Conservation (phyloP, 148 eudicot species). For the Fagopyrum esculentum region DNA sequence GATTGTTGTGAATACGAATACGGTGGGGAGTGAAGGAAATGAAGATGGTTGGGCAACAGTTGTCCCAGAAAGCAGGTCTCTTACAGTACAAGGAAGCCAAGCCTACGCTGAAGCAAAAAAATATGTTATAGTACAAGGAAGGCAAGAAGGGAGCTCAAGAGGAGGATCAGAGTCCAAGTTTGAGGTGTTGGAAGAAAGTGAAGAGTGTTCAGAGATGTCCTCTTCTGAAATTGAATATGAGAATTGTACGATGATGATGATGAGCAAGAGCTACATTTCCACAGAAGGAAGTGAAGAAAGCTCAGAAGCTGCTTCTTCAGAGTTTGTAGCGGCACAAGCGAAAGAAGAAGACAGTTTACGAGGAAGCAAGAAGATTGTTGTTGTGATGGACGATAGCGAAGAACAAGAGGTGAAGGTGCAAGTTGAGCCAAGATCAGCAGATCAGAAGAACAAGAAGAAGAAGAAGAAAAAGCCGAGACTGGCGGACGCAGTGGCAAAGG, state of each 20-base stretch:
- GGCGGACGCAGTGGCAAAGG: conserved; percentile 21
- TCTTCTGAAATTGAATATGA: conserved; percentile 8
- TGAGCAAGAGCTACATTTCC: conserved; percentile 8
- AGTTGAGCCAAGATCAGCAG: not conserved
- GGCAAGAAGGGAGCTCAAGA: not conserved
- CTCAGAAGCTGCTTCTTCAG: conserved; percentile 4
- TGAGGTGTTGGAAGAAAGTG: not conserved
- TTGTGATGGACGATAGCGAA: not conserved
- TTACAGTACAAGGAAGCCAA: no score
- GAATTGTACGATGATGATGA: not conserved
- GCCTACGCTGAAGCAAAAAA: not conserved
- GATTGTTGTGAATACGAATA: no score
- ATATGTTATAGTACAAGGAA: not conserved
- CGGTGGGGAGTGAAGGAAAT: not conserved
- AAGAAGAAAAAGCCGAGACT: conserved; percentile 9
- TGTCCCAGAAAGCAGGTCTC: no score
- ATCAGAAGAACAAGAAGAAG: not conserved
- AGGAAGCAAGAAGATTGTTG: conserved; percentile 1
- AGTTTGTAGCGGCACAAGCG: not conserved
- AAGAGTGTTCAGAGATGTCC: not conserved
- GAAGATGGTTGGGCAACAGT: not conserved
- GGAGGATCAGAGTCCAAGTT: not conserved
- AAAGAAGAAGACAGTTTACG: not conserved
- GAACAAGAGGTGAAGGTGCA: conserved; percentile 7
- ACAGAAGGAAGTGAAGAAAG: conserved; percentile 9